Evolutionary conservation across 768 basidiomycete species (phyloP).

Genomic region (Dioszegia hungarica): DNA sequence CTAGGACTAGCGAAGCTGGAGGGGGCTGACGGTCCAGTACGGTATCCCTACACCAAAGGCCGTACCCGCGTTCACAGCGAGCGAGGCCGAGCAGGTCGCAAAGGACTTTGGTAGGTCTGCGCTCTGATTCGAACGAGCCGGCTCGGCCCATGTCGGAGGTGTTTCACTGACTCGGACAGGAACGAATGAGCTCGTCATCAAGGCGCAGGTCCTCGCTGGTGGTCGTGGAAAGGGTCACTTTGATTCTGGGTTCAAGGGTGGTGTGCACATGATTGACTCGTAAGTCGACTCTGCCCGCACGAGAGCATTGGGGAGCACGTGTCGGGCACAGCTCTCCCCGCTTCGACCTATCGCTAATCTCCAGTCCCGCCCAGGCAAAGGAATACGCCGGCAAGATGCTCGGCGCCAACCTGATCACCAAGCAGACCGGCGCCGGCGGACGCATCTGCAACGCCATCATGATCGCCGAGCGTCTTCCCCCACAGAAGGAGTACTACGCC

Average conservation of each 20-base stretch:
- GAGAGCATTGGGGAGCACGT: too few species aligned
- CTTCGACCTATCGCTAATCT: background rate
- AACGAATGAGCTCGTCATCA: slow-evolving; percentile 79
- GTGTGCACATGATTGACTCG: slow-evolving; percentile 91
- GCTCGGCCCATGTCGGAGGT: too few species aligned
- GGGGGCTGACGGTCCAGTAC: too few species aligned
- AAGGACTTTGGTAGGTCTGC: slow-evolving; percentile 69
- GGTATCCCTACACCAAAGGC: slow-evolving; percentile 93
- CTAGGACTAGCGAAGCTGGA: too few species aligned
- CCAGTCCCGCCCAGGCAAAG: slow-evolving; percentile 78
- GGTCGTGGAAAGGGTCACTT: slow-evolving; percentile 98
- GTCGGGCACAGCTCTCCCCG: too few species aligned
- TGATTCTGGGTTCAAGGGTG: slow-evolving; percentile 85
- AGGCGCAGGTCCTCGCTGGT: slow-evolving; percentile 97
- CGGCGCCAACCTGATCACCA: slow-evolving; percentile 90
- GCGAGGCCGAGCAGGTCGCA: slow-evolving; percentile 85
- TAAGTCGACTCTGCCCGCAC: slow-evolving; percentile 52
- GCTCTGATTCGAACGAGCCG: slow-evolving; percentile 7
- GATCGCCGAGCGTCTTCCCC: slow-evolving; percentile 90
- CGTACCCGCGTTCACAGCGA: slow-evolving; percentile 74
- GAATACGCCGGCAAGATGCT: slow-evolving; percentile 89
- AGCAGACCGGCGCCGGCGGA: slow-evolving; percentile 90
- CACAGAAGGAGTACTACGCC: slow-evolving; percentile 95
- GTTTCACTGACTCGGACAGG: slow-evolving; percentile 49
- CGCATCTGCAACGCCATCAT: slow-evolving; percentile 97